Evolutionary conservation across 345 rosid genomes (phyloP).

Genomic region (Hypericum perforatum): DNA sequence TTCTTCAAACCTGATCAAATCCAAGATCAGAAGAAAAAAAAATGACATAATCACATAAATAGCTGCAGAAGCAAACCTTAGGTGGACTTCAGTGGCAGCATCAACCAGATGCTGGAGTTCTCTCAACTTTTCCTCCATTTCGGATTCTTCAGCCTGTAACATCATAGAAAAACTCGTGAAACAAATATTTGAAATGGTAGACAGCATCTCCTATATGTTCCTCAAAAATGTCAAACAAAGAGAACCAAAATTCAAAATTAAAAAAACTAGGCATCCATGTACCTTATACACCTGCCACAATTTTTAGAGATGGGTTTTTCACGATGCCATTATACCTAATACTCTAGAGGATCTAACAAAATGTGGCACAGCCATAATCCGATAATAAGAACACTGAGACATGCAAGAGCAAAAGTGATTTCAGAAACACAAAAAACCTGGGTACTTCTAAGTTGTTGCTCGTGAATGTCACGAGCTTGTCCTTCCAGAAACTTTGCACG

Average conservation of each 20-base stretch:
- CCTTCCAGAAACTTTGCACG: slow-evolving; percentile 42
- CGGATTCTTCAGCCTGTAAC: slow-evolving; percentile 73
- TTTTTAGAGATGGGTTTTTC: too few relatives aligned
- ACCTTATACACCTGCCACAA: too few relatives aligned
- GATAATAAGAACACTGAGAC: too few relatives aligned
- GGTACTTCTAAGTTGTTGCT: slow-evolving; percentile 57
- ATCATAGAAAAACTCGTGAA: slow-evolving; percentile 1
- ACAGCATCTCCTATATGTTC: too few relatives aligned
- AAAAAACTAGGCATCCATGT: too few relatives aligned
- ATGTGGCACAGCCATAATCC: too few relatives aligned
- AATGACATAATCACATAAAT: neutral
- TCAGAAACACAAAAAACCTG: slow-evolving; percentile 40
- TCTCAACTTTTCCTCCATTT: slow-evolving; percentile 55
- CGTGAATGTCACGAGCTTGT: slow-evolving; percentile 62
- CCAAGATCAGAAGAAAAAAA: slow-evolving; percentile 7
- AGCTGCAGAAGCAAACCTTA: slow-evolving; percentile 32
- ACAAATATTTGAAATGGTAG: too few relatives aligned
- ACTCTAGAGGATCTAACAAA: too few relatives aligned
- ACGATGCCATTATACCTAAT: too few relatives aligned
- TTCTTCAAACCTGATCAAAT: slow-evolving; percentile 47
- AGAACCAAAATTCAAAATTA: too few relatives aligned
- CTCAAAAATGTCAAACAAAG: too few relatives aligned
- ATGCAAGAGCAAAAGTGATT: too few relatives aligned
- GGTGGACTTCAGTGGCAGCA: slow-evolving; percentile 34
- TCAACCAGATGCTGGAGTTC: slow-evolving; percentile 49